phyloP scores from a whole-genome alignment of 2,329 filamentous ascomycete species.

The Fusarium buxicola region DNA sequence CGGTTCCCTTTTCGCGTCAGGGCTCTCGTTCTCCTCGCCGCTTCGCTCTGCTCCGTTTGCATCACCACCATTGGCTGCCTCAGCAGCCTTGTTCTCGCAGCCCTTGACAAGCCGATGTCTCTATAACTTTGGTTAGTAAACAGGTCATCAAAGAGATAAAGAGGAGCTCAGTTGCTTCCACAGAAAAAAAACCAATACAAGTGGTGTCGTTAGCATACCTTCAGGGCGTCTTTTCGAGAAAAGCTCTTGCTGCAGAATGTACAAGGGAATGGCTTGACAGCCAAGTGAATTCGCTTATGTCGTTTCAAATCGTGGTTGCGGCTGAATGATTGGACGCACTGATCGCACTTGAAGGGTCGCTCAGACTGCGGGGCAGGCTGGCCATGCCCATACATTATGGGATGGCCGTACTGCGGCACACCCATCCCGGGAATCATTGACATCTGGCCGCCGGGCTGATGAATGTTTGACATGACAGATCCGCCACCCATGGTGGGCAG shows the following conservation, averaged over 20 bases:
- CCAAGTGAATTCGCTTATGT: conserved; percentile 93
- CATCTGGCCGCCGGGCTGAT: conserved; percentile 78
- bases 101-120: conserved; percentile 74
- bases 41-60: conserved; percentile 37
- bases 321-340: conserved; percentile 94
- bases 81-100: conserved; percentile 58
- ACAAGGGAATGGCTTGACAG: conserved; percentile 96
- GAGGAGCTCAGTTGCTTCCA: too few species aligned
- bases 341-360: conserved; percentile 93
- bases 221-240: conserved; percentile 94
- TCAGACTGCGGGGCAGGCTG: conserved; percentile 71
- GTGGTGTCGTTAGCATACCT: conserved; percentile 69
- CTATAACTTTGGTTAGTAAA: conserved; percentile 51
- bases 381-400: conserved; percentile 70
- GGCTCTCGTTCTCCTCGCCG: conserved; percentile 42
- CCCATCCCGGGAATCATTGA: conserved; percentile 73
- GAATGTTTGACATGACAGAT: conserved; percentile 81
- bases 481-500: conserved; percentile 73
- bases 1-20: conserved; percentile 40
- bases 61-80: conserved; percentile 42
- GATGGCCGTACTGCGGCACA: conserved; percentile 66
- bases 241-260: conserved; percentile 95
- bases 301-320: conserved; percentile 96
- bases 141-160: neutral
- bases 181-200: neutral